These are phyloP conservation scores for Tilletia caries DNA, from an alignment of 1,284 basidiomycete genomes.

Conservation along the genomic window DNA sequence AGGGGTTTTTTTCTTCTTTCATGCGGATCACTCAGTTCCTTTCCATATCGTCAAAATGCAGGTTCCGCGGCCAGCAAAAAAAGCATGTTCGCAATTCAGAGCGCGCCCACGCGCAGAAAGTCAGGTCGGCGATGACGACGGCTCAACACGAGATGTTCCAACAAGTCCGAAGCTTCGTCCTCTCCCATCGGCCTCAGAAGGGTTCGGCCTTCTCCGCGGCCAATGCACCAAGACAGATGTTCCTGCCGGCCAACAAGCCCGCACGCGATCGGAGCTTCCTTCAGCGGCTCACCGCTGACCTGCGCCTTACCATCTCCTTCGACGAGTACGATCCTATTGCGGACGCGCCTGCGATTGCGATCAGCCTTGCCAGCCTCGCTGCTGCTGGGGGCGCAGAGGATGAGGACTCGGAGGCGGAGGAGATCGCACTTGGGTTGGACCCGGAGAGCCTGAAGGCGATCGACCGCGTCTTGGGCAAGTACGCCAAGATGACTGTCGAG, in stretches of 20 bases:
- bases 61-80: conserved; percentile 19
- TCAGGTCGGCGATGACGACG: conserved; percentile 15
- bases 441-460: conserved; percentile 69
- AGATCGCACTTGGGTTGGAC: conserved; percentile 55
- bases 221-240: conserved; percentile 32
- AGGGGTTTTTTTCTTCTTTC: neutral
- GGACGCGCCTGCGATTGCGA: conserved; percentile 36
- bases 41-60: neutral
- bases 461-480: conserved; percentile 79
- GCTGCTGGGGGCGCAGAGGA: conserved; percentile 17
- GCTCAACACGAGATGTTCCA: conserved; percentile 25
- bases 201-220: conserved; percentile 12
- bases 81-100: conserved; percentile 12
- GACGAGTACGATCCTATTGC: conserved; percentile 46
- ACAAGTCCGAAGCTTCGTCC: conserved; percentile 23
- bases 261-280: conserved; percentile 40
- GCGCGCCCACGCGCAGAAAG: neutral
- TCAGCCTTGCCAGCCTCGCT: conserved; percentile 31
- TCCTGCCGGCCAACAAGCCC: conserved; percentile 30
- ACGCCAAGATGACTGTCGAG: conserved; percentile 70
- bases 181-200: conserved; percentile 22
- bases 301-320: conserved; percentile 40
- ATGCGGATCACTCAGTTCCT: too few relatives aligned
- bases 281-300: conserved; percentile 32
- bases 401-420: conserved; percentile 21